These are phyloP conservation scores for Sporopachydermia lactativora DNA, from an alignment of 805 yeast species.

Conservation along the genomic window DNA sequence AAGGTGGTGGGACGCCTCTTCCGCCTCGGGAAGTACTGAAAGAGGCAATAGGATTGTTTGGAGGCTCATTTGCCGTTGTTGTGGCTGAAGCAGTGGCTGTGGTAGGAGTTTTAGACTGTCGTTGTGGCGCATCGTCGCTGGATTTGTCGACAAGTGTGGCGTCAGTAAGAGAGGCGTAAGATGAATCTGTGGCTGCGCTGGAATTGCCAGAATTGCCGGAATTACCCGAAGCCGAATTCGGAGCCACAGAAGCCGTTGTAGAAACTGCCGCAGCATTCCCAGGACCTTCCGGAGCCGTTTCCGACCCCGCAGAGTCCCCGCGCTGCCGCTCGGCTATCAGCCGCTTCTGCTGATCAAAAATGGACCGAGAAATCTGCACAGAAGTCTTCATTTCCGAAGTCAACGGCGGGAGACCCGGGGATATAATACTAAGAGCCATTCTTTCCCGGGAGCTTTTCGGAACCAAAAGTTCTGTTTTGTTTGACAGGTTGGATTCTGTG, in stretches of 20 bases:
- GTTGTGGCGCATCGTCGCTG: too few relatives aligned
- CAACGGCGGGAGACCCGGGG: conserved; percentile 1
- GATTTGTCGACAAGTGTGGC: neutral
- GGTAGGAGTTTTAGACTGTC: neutral
- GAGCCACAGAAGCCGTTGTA: neutral
- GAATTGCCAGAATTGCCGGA: neutral
- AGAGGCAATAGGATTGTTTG: neutral
- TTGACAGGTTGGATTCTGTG: neutral
- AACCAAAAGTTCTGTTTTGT: neutral
- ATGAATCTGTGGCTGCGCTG: neutral
- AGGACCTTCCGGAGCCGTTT: neutral
- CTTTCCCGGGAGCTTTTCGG: neutral
- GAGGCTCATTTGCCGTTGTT: neutral
- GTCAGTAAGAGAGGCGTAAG: neutral
- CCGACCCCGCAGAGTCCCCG: neutral
- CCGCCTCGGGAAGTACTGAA: neutral
- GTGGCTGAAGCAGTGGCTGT: neutral
- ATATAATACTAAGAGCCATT: neutral
- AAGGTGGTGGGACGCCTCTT: neutral
- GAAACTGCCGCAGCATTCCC: too few relatives aligned
- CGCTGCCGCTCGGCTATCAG: neutral
- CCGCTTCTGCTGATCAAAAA: conserved; percentile 1
- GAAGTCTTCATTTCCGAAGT: neutral
- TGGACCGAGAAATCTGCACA: neutral
- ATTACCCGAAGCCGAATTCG: neutral